Evolutionary conservation across 2,329 filamentous ascomycete genomes (phyloP), one percentile per base, ranked within the genome.

Genomic region (Hypoxylon sp.): DNA sequence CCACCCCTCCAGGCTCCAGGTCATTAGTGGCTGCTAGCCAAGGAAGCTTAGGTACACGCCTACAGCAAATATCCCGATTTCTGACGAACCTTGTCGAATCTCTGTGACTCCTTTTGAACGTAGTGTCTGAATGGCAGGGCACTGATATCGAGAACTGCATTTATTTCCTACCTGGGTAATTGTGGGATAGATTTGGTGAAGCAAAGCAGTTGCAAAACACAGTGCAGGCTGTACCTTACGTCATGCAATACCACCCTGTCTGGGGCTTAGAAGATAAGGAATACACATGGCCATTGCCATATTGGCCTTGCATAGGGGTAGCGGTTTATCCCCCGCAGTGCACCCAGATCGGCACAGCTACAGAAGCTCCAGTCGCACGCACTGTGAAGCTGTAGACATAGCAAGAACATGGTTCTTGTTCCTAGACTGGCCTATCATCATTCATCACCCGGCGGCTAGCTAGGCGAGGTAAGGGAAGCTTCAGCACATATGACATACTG

Each of bases 241-340:
- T 61, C 56, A 64, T 64, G 53, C 53, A 26, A 11, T 54, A 17
- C 28, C 19, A 61, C 49, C 17, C 49, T 57, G 30, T 13, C 22
- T 17, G 37, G 8, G 22, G 62, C 56, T 56, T 55, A 37, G 34
- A 26, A 22, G n/a, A 48, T 65, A 65, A 54, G 11, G 17, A 19
- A 41, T 37, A 37, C 32, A 37, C 10, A 24, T 34, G 11, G 26
- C 6, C 24, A 32, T 6, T 28, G 6, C 10, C 15, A 49, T 17
- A 11, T n/a, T 20, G 2, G 22, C 7, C n/a, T 37, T 7, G 17
- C 28, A 54, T 24, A 13, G 13, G 61, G 32, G 58, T 62, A 52
- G 8, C 48, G 1, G 10, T 20, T 39, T 65, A 62, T 59, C 58
- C 58, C 62, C 62, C 62, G 43, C 59, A 51, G 47, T 41, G 15